A percentile compares a stretch with the other conserved stretches of the same genome.
Conservation (phyloP, 129 eudicot genomes). For the Ambrosia artemisiifolia region DNA sequence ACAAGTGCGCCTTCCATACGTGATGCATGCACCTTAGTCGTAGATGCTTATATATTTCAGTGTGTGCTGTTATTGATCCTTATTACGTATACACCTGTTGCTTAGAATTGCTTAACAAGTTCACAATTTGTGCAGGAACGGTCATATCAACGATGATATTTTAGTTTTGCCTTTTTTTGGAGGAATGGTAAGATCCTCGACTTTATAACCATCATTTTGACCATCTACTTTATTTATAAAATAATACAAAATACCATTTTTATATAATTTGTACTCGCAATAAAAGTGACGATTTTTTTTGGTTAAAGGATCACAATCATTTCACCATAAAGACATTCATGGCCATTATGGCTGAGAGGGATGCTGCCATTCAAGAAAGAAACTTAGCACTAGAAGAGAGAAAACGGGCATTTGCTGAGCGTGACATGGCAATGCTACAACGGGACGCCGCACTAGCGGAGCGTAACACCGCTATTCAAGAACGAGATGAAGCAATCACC, state of each 20-base stretch:
- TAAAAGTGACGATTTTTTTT: neutral
- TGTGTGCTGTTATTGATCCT: constrained; percentile 1
- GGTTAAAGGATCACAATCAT: constrained; percentile 60
- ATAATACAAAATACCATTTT: neutral
- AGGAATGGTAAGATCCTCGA: constrained; percentile 44
- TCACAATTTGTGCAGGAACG: constrained; percentile 35
- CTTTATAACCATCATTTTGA: neutral
- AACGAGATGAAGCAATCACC: constrained; percentile 59
- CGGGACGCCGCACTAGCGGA: constrained; percentile 69
- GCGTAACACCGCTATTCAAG: constrained; percentile 62
- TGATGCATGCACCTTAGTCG: neutral
- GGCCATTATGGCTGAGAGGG: constrained; percentile 84
- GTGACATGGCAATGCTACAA: constrained; percentile 75
- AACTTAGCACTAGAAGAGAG: constrained; percentile 75
- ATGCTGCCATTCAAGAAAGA: constrained; percentile 71
- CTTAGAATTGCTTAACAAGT: constrained; percentile 10
- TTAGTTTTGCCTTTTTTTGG: constrained; percentile 30
- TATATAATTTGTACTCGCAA: neutral
- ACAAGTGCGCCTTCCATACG: neutral
- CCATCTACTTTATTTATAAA: neutral
- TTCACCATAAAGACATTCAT: constrained; percentile 67
- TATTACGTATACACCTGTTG: neutral
- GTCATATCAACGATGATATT: constrained; percentile 32
- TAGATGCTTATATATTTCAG: neutral
- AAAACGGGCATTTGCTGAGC: constrained; percentile 65